A percentile compares a stretch with the other conserved stretches of the same genome.
Conservation (phyloP, 1,284 basidiomycete species). For the Coniferiporia weirii region DNA sequence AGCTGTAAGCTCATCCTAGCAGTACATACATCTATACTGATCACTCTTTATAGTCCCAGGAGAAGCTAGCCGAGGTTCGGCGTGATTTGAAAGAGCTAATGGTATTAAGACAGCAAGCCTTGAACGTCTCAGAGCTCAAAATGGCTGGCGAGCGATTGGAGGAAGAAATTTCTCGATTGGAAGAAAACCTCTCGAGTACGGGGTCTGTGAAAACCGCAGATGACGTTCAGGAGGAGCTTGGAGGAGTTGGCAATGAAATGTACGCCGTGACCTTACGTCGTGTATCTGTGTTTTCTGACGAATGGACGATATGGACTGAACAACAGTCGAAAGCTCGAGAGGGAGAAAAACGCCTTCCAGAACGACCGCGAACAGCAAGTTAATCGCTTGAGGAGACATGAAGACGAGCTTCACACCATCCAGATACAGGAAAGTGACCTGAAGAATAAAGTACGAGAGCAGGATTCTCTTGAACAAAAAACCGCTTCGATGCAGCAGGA, state of each 20-base stretch:
- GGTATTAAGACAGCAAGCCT: conserved; percentile 60
- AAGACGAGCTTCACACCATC: conserved; percentile 56
- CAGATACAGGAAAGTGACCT: conserved; percentile 61
- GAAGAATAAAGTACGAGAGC: conserved; percentile 57
- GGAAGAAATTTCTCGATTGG: conserved; percentile 60
- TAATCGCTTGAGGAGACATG: conserved; percentile 47
- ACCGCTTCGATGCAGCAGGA: conserved; percentile 62
- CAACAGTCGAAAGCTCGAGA: conserved; percentile 61
- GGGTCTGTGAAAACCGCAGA: conserved; percentile 80
- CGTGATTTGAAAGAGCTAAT: conserved; percentile 59
- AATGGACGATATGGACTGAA: background rate
- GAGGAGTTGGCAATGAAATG: conserved; percentile 60
- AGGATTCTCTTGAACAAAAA: conserved; percentile 53
- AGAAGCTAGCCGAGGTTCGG: conserved; percentile 43
- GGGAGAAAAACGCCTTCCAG: conserved; percentile 56
- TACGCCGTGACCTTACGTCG: conserved; percentile 34
- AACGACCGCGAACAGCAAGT: conserved; percentile 66
- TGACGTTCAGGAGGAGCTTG: conserved; percentile 77
- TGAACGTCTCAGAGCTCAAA: conserved; percentile 56
- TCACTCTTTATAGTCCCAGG: conserved; percentile 35
- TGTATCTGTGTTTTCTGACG: background rate
- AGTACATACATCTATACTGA: background rate
- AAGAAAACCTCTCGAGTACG: conserved; percentile 62
- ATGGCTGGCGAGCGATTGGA: conserved; percentile 63
- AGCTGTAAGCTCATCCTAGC: conserved; percentile 35